Evolutionary conservation across 306 rosid species (phyloP), one percentile per base, ranked within the genome.

Genomic region (Cucurbita maxima): DNA sequence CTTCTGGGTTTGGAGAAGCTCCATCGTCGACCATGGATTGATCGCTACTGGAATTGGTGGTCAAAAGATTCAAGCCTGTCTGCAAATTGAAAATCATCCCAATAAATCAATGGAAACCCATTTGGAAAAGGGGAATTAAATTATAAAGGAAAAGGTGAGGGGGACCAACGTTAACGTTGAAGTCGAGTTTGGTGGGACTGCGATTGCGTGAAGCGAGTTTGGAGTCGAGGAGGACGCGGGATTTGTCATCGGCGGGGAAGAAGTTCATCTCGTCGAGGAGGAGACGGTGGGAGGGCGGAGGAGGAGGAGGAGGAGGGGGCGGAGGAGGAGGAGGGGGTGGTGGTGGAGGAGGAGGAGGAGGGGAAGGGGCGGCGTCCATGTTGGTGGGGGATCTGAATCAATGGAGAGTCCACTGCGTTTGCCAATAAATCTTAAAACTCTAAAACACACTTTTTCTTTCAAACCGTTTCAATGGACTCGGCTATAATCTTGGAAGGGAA

Each of bases 11-110:
- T n/a, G 83, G 62, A 10, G 89, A 81, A 30, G 72, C n/a, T 16
- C 77, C 84, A 50, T 79, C 88, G 2, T 89, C 96, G 59, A 71
- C 88, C 79, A 77, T 64, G 13, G 94, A 83, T 76, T 82, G 92
- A 44, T 94, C 97, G 20, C 87, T 82, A 56, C 80, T 77, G 0
- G 81, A 81, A 75, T 87, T 86, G n/a, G 90, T 76, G 2, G 91
- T 88, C 34, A 85, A 82, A 72, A 91, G 97, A 86, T 86, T 79
- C 81, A 90, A 76, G 19, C 96, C 92, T 19, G 96, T 94, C 97
- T 91, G 74, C 48, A 15, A 30, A 59, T 5, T 59, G 34, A 30
- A 30, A 30, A 30, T 30, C 34, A 3, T 30, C 34, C 34, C 34
- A 30, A 30, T 60, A 4, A 43, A 43, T 43, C 47, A 43, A 47